Conservation (phyloP, 2,329 filamentous ascomycete species). For the Juglanconis sp. region DNA sequence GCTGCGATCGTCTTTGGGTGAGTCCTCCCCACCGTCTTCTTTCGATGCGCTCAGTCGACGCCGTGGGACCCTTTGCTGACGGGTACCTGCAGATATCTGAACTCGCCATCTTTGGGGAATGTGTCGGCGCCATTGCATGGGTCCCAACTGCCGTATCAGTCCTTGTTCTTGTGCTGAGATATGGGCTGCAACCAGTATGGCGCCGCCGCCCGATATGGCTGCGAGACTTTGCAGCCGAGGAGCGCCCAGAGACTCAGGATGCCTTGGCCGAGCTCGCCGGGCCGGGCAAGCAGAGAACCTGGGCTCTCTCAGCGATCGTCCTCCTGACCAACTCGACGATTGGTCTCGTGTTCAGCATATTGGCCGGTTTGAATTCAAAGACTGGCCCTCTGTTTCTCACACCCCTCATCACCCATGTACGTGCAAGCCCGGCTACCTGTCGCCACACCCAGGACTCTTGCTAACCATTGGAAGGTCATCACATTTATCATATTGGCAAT, state of each 20-base stretch:
- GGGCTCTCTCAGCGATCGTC: neutral
- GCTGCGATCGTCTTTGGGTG: slow-evolving; percentile 17
- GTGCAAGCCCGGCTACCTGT: neutral
- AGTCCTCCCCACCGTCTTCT: neutral
- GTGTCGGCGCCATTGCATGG: slow-evolving; percentile 29
- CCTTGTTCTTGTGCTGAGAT: slow-evolving; percentile 28
- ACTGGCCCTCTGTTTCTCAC: slow-evolving; percentile 16
- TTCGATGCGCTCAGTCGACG: neutral
- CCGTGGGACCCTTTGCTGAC: slow-evolving; percentile 4
- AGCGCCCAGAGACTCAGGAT: slow-evolving; percentile 3
- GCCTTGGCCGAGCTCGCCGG: slow-evolving; percentile 1
- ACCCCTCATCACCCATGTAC: slow-evolving; percentile 16
- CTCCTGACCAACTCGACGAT: slow-evolving; percentile 6
- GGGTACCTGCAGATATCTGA: slow-evolving; percentile 15
- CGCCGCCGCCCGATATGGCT: slow-evolving; percentile 31
- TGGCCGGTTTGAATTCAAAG: neutral
- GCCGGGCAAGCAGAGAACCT: neutral
- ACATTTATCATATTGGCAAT: slow-evolving; percentile 8
- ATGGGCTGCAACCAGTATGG: slow-evolving; percentile 30
- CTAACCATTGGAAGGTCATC: slow-evolving; percentile 5
- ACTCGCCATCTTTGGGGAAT: slow-evolving; percentile 26
- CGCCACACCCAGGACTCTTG: neutral
- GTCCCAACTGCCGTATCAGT: slow-evolving; percentile 30
- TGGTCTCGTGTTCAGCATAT: slow-evolving; percentile 9
- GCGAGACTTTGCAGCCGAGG: slow-evolving; percentile 31